Evolutionary conservation across 768 basidiomycete genomes (phyloP), one percentile per base, ranked within the genome.

Genomic region (Phylloporus sp.): DNA sequence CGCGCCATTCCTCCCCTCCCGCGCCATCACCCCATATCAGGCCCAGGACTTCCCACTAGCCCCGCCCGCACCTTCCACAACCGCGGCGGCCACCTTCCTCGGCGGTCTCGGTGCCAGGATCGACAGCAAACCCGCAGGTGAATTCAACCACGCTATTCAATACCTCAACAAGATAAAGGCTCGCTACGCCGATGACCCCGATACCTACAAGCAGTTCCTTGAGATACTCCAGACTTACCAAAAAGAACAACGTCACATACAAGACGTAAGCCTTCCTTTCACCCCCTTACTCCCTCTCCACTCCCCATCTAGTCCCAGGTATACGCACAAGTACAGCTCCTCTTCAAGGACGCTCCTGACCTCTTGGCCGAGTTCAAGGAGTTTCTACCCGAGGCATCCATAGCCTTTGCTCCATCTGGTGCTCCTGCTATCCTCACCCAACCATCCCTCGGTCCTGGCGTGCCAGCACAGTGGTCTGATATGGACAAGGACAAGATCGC

Each of bases 81-180:
- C 77, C 29, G 82, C 81, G 3, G 84, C 84, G 0, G 86, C 84
- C 3, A 79, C 84, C 16, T 77, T 87, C 52, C 76, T 89, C 20
- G 81, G 83, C 26, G 80, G 79, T 44, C 73, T 86, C 56, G 79
- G 68, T 52, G 73, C 74, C 55, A 76, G 73, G 59, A 74, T 75
- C 34, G 81, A 82, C 57, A 72, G 73, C 55, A 80, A 79, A 48
- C 75, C 80, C 12, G 67, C 77, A 11, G 80, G 76, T 53, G 86
- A 97, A 64, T 97, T 93, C 73, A 86, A 88, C 68, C 87, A 95
- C 62, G 97, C 97, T 13, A 98, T 98, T 56, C 85, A 92, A 61
- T 99, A 95, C 68, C 85, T 99, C 61, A 97, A 97, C 80, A 95
- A 95, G 76, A 98, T 99, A 76, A 98, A 98, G 73, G 85, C 84